Evolutionary conservation across 225 moss, liverwort and hornwort species (phyloP).

Genomic region (Bryoerythrophyllum caledonicum): DNA sequence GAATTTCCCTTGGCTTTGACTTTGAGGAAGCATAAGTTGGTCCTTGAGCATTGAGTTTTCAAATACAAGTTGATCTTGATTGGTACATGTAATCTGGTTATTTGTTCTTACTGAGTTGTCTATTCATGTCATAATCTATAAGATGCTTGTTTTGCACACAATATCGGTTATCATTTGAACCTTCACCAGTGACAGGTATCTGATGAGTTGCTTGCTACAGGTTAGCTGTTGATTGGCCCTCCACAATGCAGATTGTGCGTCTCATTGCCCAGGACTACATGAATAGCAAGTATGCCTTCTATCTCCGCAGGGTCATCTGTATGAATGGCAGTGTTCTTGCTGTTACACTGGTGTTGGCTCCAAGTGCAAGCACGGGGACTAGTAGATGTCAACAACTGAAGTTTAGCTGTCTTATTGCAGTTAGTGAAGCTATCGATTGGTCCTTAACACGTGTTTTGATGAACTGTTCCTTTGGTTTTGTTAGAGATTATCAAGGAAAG

Average conservation of each 20-base stretch:
- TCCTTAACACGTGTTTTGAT: conserved; percentile 12
- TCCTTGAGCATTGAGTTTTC: no score
- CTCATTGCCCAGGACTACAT: conserved; percentile 97
- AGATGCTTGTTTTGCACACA: no score
- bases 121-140: no score
- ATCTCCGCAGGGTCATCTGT: conserved; percentile 1
- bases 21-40: background rate
- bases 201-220: no score
- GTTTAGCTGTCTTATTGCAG: no score
- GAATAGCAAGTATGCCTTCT: conserved; percentile 77
- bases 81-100: no score
- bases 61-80: no score
- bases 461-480: conserved; percentile 18
- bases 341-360: conserved; percentile 12
- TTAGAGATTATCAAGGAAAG: conserved; percentile 89
- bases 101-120: no score
- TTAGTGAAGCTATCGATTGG: no score
- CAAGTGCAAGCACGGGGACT: conserved; percentile 8
- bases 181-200: no score
- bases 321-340: conserved; percentile 3
- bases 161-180: no score
- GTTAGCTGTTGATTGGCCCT: conserved; percentile 92
- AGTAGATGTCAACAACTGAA: conserved; percentile 12
- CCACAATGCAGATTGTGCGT: conserved; percentile 97
- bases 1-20: background rate